Conservation (phyloP, 768 basidiomycete species). For the Galerina marginata region DNA sequence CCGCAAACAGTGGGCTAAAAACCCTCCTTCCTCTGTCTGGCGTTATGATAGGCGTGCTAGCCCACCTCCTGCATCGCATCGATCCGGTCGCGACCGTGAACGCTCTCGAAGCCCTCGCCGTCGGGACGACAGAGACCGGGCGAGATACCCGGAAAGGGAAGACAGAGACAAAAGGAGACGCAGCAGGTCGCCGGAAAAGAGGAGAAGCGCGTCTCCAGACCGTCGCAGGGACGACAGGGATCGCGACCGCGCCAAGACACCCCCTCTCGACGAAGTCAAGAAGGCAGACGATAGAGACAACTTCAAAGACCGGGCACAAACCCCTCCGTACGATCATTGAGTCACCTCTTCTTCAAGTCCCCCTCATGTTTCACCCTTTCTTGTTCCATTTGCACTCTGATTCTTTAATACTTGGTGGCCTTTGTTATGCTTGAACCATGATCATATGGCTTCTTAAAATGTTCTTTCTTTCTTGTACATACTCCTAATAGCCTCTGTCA, state of each 20-base stretch:
- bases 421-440: neutral
- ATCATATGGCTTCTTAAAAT: constrained; percentile 5
- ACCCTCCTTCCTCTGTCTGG: constrained; percentile 44
- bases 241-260: constrained; percentile 58
- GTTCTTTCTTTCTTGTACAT: constrained; percentile 20
- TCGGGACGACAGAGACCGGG: constrained; percentile 31
- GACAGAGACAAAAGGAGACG: constrained; percentile 27
- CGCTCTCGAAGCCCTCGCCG: constrained; percentile 36
- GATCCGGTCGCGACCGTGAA: constrained; percentile 30
- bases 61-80: constrained; percentile 27
- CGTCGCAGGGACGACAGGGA: constrained; percentile 27
- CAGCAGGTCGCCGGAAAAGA: constrained; percentile 30
- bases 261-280: constrained; percentile 38
- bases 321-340: constrained; percentile 66
- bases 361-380: neutral
- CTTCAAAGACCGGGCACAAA: constrained; percentile 59
- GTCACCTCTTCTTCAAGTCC: constrained; percentile 1
- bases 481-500: constrained; percentile 17
- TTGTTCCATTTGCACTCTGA: neutral
- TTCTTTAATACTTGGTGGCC: neutral
- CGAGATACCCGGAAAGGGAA: constrained; percentile 28
- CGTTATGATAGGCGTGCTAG: constrained; percentile 35
- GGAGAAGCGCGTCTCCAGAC: constrained; percentile 26
- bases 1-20: constrained; percentile 41
- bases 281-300: constrained; percentile 26